Evolutionary conservation across 2,329 filamentous ascomycete species (phyloP).

Genomic region (Cladosporium oxysporum): DNA sequence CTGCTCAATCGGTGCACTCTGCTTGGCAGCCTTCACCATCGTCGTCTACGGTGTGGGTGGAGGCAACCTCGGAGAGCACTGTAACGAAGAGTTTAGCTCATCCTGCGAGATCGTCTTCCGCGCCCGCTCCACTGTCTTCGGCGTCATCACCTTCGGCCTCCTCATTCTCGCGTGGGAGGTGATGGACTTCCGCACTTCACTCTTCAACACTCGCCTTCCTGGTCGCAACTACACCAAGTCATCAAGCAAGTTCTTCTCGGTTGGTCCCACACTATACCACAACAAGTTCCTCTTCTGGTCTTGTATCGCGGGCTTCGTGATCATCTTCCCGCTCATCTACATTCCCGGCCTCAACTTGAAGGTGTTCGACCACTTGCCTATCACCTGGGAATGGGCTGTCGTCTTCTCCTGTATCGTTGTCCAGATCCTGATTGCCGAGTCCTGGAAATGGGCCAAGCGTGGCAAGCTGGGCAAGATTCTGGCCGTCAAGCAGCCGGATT

Average conservation of each 20-base stretch:
- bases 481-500: conserved; percentile 8
- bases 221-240: conserved; percentile 18
- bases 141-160: conserved; percentile 43
- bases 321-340: conserved; percentile 52
- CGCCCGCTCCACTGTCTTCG: conserved; percentile 44
- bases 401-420: conserved; percentile 60
- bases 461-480: conserved; percentile 20
- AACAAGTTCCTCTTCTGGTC: conserved; percentile 43
- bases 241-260: conserved; percentile 23
- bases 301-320: conserved; percentile 40
- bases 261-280: conserved; percentile 15
- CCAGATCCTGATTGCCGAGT: conserved; percentile 63
- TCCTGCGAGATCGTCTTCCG: conserved; percentile 44
- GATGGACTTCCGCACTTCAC: conserved; percentile 32
- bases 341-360: conserved; percentile 65
- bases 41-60: conserved; percentile 44
- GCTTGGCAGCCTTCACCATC: conserved; percentile 43
- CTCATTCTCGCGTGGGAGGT: conserved; percentile 49
- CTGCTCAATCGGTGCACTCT: conserved; percentile 44
- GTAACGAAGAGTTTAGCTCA: conserved; percentile 43
- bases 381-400: conserved; percentile 67
- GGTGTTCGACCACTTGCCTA: conserved; percentile 65
- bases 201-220: conserved; percentile 15
- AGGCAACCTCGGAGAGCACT: conserved; percentile 43
- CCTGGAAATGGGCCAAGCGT: conserved; percentile 67